phyloP scores from a whole-genome alignment of 2,329 filamentous ascomycete species.

The Didymella sp. region DNA sequence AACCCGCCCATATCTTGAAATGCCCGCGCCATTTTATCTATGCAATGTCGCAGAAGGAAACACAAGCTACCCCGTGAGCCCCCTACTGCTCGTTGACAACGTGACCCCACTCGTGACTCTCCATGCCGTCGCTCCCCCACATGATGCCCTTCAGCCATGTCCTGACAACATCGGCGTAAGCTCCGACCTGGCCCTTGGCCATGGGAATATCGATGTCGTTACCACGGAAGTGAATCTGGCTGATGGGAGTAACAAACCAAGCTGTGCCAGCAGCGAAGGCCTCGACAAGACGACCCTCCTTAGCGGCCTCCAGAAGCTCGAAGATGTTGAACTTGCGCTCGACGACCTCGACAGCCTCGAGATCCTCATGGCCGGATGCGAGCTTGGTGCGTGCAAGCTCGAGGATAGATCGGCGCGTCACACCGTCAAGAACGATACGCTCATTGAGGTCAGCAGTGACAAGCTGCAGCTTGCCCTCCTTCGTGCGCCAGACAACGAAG shows the following conservation, averaged over 20 bases:
- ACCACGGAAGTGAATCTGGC: slow-evolving; percentile 55
- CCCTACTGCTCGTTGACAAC: slow-evolving; percentile 51
- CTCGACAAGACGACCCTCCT: slow-evolving; percentile 80
- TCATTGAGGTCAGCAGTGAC: slow-evolving; percentile 85
- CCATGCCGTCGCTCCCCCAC: slow-evolving; percentile 55
- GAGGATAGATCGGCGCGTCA: slow-evolving; percentile 82
- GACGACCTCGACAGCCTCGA: slow-evolving; percentile 68
- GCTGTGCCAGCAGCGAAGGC: slow-evolving; percentile 88
- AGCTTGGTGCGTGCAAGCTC: slow-evolving; percentile 73
- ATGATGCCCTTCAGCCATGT: slow-evolving; percentile 58
- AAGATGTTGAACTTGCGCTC: slow-evolving; percentile 84
- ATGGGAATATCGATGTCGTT: slow-evolving; percentile 54
- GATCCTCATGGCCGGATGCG: slow-evolving; percentile 31
- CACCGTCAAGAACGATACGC: slow-evolving; percentile 83
- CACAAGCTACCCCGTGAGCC: not conserved
- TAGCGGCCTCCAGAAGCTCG: slow-evolving; percentile 74
- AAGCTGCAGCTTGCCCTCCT: slow-evolving; percentile 70
- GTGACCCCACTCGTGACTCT: slow-evolving; percentile 56
- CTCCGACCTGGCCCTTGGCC: slow-evolving; percentile 50
- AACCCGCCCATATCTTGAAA: not conserved
- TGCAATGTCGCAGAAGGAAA: not conserved
- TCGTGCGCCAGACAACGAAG: slow-evolving; percentile 79
- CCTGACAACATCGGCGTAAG: slow-evolving; percentile 54
- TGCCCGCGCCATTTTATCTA: slow-evolving; percentile 3
- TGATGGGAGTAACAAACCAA: slow-evolving; percentile 58